These are phyloP conservation scores for Eimeria praecox DNA, from an alignment of 169 alveolate genomes.

Conservation along the genomic window DNA sequence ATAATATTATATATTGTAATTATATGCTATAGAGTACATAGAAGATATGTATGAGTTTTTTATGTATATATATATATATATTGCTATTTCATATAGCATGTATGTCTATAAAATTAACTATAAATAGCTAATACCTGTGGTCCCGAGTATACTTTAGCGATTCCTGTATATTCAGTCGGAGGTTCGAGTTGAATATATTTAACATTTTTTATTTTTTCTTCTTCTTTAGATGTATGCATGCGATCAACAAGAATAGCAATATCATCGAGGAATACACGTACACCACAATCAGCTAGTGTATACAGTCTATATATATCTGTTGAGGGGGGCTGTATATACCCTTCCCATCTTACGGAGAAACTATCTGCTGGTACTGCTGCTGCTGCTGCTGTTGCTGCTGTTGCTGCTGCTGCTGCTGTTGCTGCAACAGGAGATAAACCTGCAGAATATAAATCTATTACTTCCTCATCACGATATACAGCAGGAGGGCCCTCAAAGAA, in stretches of 20 bases:
- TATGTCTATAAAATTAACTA: too few species aligned
- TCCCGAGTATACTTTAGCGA: constrained; percentile 86
- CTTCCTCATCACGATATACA: constrained; percentile 87
- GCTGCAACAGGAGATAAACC: too few species aligned
- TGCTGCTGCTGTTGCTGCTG: too few species aligned
- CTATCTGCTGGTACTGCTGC: constrained; percentile 92
- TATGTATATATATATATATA: too few species aligned
- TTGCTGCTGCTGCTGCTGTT: too few species aligned
- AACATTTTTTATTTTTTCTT: constrained; percentile 86
- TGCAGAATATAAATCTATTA: too few species aligned
- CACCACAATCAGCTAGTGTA: constrained; percentile 92
- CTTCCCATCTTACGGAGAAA: constrained; percentile 94
- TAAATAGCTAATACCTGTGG: too few species aligned
- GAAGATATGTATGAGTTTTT: too few species aligned
- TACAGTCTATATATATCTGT: constrained; percentile 90
- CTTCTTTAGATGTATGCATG: constrained; percentile 88
- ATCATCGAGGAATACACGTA: constrained; percentile 92
- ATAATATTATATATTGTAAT: too few species aligned
- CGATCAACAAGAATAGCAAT: constrained; percentile 91
- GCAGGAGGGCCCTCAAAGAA: constrained; percentile 89
- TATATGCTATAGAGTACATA: too few species aligned
- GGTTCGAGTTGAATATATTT: constrained; percentile 81
- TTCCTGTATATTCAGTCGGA: constrained; percentile 85
- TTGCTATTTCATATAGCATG: too few species aligned
- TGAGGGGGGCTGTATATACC: constrained; percentile 90